A percentile compares a stretch with the other conserved stretches of the same genome.
Conservation (phyloP, 805 yeast genomes). For the Myxozyma monticola region DNA sequence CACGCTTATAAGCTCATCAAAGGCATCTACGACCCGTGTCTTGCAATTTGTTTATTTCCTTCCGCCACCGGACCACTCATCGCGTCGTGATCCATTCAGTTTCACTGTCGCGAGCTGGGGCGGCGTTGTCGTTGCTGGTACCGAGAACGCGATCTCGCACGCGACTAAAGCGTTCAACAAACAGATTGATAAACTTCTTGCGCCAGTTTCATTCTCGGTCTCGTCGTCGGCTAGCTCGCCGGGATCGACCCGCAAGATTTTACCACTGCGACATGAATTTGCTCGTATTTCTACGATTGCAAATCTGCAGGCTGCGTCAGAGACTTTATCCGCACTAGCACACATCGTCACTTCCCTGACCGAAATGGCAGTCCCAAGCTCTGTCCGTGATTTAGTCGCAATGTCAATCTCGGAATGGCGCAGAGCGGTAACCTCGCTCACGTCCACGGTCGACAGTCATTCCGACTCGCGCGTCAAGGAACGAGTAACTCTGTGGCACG, state of each 20-base stretch:
- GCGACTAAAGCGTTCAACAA: constrained; percentile 68
- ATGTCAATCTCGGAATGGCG: constrained; percentile 50
- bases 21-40: constrained; percentile 3
- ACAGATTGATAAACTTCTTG: constrained; percentile 72
- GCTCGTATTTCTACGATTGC: constrained; percentile 58
- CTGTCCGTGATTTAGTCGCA: constrained; percentile 60
- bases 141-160: constrained; percentile 39
- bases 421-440: constrained; percentile 39
- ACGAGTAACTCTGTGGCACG: constrained; percentile 23
- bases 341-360: constrained; percentile 68
- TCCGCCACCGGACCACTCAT: not conserved
- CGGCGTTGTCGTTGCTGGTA: constrained; percentile 58
- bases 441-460: not conserved
- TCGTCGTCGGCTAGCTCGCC: not conserved
- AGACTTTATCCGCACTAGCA: constrained; percentile 70
- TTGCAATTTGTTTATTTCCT: constrained; percentile 23
- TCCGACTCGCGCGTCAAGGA: constrained; percentile 1
- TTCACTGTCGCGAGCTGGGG: constrained; percentile 81
- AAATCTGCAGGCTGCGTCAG: constrained; percentile 61
- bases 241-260: not conserved
- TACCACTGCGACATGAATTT: constrained; percentile 35
- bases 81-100: constrained; percentile 7
- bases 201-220: constrained; percentile 58
- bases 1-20: constrained; percentile 1
- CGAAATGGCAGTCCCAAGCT: constrained; percentile 79